Conservation (phyloP, 2,329 filamentous ascomycete species). For the Colletotrichum horii region DNA sequence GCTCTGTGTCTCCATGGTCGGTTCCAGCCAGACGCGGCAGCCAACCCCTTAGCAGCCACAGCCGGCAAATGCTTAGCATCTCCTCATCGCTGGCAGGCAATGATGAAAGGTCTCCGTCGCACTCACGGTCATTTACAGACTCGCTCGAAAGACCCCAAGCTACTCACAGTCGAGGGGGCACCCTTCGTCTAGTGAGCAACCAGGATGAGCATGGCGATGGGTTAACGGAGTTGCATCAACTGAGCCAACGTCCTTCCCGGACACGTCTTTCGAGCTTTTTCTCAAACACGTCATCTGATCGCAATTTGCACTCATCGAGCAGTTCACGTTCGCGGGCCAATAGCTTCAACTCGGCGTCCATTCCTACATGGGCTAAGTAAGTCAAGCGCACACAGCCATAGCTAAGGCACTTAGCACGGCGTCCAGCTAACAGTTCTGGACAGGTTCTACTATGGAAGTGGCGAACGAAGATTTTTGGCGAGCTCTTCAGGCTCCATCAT, state of each 20-base stretch:
- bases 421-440: conserved; percentile 27
- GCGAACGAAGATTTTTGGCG: conserved; percentile 60
- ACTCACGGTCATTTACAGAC: conserved; percentile 45
- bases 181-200: conserved; percentile 55
- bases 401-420: no score
- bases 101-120: conserved; percentile 44
- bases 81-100: conserved; percentile 56
- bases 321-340: conserved; percentile 55
- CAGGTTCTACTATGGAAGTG: conserved; percentile 74
- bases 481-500: conserved; percentile 50
- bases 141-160: conserved; percentile 57
- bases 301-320: conserved; percentile 56
- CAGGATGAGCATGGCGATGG: conserved; percentile 70
- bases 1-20: conserved; percentile 50
- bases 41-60: conserved; percentile 54
- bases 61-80: conserved; percentile 62
- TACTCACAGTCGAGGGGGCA: conserved; percentile 45
- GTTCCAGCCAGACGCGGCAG: conserved; percentile 52
- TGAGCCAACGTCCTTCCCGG: conserved; percentile 59
- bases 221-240: conserved; percentile 62
- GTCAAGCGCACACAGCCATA: not conserved
- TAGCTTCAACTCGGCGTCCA: conserved; percentile 47
- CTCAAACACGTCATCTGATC: conserved; percentile 53
- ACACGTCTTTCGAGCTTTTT: conserved; percentile 58
- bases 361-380: conserved; percentile 62